Percentiles rank a stretch among this genome's conserved stretches.
These are phyloP conservation scores for Botryotinia narcissicola DNA, from an alignment of 2,329 filamentous ascomycete species.

Conservation along the genomic window DNA sequence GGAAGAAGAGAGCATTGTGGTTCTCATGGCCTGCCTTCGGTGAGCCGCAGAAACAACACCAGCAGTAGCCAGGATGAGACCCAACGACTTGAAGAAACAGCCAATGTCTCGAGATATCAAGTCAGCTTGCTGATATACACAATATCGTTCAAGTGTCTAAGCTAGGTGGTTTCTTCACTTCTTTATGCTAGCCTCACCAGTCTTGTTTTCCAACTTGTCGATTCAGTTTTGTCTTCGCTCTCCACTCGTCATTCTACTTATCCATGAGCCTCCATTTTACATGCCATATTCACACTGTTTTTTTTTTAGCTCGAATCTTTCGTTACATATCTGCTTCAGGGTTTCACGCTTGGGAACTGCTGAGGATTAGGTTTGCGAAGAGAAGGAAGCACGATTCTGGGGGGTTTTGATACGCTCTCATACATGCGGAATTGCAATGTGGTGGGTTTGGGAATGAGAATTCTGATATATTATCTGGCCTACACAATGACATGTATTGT, in stretches of 20 bases:
- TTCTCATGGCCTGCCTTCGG: background rate
- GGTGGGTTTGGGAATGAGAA: background rate
- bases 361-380: background rate
- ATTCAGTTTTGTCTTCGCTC: background rate
- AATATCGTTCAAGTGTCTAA: background rate
- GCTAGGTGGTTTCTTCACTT: background rate
- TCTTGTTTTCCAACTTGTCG: background rate
- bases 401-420: background rate
- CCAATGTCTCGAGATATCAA: background rate
- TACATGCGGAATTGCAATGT: background rate
- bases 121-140: background rate
- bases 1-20: background rate
- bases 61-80: background rate
- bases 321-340: background rate
- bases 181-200: background rate
- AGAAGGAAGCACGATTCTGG: background rate
- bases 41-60: background rate
- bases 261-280: background rate
- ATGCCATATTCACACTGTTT: background rate
- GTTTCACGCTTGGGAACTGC: background rate
- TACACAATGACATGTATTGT: fast-evolving
- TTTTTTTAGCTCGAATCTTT: background rate
- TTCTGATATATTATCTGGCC: background rate
- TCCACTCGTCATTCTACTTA: background rate
- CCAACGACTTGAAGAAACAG: background rate